Conservation (phyloP, 2,329 filamentous ascomycete genomes). For the Ceratocystis destructans region DNA sequence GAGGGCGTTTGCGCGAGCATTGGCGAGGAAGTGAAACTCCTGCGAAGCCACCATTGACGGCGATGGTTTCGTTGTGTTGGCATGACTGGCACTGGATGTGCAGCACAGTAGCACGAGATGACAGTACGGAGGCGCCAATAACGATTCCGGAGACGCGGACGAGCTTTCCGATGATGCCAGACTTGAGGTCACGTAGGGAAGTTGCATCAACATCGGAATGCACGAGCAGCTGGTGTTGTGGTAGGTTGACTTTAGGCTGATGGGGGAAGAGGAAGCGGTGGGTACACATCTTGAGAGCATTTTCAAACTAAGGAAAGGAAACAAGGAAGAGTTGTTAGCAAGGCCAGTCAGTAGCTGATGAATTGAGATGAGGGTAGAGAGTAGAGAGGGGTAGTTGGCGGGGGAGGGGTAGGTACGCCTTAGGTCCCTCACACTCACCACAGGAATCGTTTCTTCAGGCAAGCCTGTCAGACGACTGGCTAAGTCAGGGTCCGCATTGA, state of each 20-base stretch:
- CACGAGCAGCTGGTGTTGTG: constrained; percentile 85
- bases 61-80: constrained; percentile 53
- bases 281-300: constrained; percentile 78
- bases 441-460: constrained; percentile 80
- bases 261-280: constrained; percentile 84
- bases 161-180: constrained; percentile 82
- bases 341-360: neutral
- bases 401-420: constrained; percentile 12
- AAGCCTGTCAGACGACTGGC: constrained; percentile 81
- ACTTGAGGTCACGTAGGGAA: constrained; percentile 87
- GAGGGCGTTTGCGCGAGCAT: constrained; percentile 51
- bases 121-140: constrained; percentile 91
- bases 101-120: constrained; percentile 81
- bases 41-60: constrained; percentile 72
- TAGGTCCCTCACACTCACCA: constrained; percentile 28
- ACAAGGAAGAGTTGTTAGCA: neutral
- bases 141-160: constrained; percentile 95
- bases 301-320: constrained; percentile 56
- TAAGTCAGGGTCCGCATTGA: constrained; percentile 90
- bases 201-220: constrained; percentile 84
- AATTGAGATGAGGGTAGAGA: neutral
- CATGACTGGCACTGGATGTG: constrained; percentile 83
- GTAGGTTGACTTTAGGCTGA: constrained; percentile 52
- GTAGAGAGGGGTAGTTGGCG: neutral
- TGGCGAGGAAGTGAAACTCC: constrained; percentile 71